phyloP scores from a whole-genome alignment of 306 rosid genomes.

The Quercus engelmannii region DNA sequence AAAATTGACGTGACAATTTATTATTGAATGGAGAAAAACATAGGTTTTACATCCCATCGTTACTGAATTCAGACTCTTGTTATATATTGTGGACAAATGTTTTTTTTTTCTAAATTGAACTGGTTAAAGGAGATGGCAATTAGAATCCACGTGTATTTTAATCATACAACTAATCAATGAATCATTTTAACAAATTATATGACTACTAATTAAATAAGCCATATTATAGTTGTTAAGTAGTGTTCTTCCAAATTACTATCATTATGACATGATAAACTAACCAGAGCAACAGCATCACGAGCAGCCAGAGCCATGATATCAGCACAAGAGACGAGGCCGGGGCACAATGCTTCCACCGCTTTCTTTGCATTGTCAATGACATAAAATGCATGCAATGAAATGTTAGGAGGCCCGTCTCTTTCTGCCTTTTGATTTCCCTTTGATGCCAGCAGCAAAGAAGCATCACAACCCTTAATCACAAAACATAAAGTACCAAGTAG shows the following conservation, averaged over 20 bases:
- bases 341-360: conserved; percentile 44
- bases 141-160: too few species aligned
- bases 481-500: neutral
- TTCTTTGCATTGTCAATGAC: conserved; percentile 56
- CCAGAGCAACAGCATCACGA: conserved; percentile 49
- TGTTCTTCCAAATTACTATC: neutral
- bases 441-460: conserved; percentile 43
- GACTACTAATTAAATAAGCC: too few species aligned
- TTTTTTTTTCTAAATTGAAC: too few species aligned
- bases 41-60: rapidly evolving
- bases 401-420: conserved; percentile 51
- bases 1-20: rapidly evolving
- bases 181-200: too few species aligned
- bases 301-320: conserved; percentile 54
- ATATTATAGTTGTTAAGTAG: neutral
- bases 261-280: neutral
- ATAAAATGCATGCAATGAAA: conserved; percentile 43
- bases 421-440: conserved; percentile 44
- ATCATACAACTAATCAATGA: too few species aligned
- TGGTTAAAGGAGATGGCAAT: too few species aligned
- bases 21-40: too few species aligned
- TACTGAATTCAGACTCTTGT: too few species aligned
- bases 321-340: conserved; percentile 57
- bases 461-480: conserved; percentile 48
- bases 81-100: too few species aligned